Percentiles rank a stretch among this genome's conserved stretches.
phyloP scores from a whole-genome alignment of 1,284 basidiomycete genomes.

The Ganoderma lucidum region DNA sequence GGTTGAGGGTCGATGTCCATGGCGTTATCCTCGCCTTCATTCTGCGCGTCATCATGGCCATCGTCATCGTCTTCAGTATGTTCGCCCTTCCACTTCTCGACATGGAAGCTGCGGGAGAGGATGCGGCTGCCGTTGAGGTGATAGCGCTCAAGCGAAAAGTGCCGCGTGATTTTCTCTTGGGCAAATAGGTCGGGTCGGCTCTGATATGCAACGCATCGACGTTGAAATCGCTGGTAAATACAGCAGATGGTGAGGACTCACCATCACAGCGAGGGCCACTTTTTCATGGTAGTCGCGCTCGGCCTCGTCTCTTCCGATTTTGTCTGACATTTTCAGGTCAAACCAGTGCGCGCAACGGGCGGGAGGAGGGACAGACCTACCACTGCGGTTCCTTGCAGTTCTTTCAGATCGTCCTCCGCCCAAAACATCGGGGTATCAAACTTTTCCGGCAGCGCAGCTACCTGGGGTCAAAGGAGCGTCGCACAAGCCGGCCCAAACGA shows the following conservation, averaged over 20 bases:
- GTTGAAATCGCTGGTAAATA: not conserved
- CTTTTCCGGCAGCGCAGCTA: conserved; percentile 69
- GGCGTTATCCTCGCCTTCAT: conserved; percentile 46
- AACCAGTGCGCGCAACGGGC: conserved; percentile 13
- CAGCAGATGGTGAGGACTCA: conserved; percentile 41
- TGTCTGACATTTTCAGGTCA: conserved; percentile 57
- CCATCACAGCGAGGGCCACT: conserved; percentile 72
- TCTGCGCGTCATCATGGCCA: conserved; percentile 52
- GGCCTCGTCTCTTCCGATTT: conserved; percentile 88
- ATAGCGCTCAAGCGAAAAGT: conserved; percentile 81
- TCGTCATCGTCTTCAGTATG: conserved; percentile 51
- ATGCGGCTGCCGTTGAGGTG: conserved; percentile 96
- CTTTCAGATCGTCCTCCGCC: conserved; percentile 75
- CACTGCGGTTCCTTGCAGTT: conserved; percentile 87
- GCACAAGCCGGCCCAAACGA: not conserved
- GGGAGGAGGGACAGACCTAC: conserved; percentile 65
- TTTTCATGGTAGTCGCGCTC: conserved; percentile 78
- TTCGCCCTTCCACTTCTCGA: conserved; percentile 62
- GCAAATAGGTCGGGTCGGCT: conserved; percentile 79
- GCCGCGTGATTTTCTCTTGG: conserved; percentile 49
- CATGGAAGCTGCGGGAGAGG: conserved; percentile 89
- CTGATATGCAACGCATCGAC: conserved; percentile 44
- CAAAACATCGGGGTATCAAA: conserved; percentile 99
- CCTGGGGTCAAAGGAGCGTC: not conserved
- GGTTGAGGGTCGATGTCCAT: conserved; percentile 56